phyloP scores from a whole-genome alignment of 2,329 filamentous ascomycete species.

The Scedosporium dehoogii region DNA sequence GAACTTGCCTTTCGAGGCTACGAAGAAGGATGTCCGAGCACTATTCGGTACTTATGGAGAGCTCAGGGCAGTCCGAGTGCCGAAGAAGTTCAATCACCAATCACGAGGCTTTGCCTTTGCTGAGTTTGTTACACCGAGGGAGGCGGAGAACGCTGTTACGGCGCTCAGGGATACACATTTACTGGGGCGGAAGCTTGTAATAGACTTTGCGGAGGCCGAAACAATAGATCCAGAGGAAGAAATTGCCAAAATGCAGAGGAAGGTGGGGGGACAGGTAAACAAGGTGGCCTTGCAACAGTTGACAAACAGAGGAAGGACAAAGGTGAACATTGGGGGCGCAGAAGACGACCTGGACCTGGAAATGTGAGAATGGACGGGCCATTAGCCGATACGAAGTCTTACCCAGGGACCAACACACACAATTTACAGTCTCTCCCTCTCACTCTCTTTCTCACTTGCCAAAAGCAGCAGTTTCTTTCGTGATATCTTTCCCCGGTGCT shows the following conservation, averaged over 20 bases:
- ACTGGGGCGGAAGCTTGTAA: conserved; percentile 75
- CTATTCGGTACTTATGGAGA: conserved; percentile 87
- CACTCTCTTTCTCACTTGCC: background rate
- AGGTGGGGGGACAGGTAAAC: conserved; percentile 81
- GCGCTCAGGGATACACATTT: conserved; percentile 89
- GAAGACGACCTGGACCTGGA: conserved; percentile 30
- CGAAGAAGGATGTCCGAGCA: conserved; percentile 81
- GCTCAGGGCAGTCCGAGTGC: conserved; percentile 82
- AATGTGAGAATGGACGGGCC: background rate
- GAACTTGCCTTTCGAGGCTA: conserved; percentile 92
- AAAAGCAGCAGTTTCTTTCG: background rate
- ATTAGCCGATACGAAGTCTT: background rate
- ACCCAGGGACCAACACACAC: background rate
- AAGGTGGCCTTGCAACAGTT: conserved; percentile 86
- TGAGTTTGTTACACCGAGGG: conserved; percentile 83
- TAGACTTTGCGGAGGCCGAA: conserved; percentile 87
- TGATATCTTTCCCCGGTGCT: background rate
- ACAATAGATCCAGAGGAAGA: conserved; percentile 88
- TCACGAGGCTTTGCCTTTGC: conserved; percentile 94
- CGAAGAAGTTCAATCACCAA: conserved; percentile 85
- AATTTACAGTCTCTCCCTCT: background rate
- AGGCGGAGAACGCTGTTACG: conserved; percentile 84
- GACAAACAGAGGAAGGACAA: conserved; percentile 72
- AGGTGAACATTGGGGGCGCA: conserved; percentile 75
- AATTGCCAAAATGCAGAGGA: conserved; percentile 94